A percentile compares a stretch with the other conserved stretches of the same genome.
These are phyloP conservation scores for Myxozyma melibiosi DNA, from an alignment of 805 yeast species.

Conservation along the genomic window DNA sequence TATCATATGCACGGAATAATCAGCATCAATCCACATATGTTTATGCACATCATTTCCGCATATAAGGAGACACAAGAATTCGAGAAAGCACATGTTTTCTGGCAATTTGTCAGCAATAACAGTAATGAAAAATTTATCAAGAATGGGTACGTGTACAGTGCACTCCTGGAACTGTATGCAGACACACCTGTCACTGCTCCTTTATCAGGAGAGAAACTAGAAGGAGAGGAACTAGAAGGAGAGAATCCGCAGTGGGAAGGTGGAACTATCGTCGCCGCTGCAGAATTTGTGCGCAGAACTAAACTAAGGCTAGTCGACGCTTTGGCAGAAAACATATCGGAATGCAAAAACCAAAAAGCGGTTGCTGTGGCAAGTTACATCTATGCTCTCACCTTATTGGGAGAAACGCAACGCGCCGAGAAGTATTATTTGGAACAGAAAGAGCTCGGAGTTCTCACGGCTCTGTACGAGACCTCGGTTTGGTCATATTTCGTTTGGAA, in stretches of 20 bases:
- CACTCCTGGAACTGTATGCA: slow-evolving; percentile 22
- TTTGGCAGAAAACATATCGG: no score
- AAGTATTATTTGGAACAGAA: not conserved
- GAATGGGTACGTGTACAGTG: slow-evolving; percentile 8
- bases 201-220: not conserved
- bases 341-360: no score
- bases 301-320: no score
- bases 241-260: not conserved
- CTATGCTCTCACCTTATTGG: slow-evolving; percentile 8
- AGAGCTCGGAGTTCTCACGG: not conserved
- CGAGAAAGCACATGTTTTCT: slow-evolving; percentile 7
- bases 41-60: slow-evolving; percentile 8
- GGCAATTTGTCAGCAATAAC: slow-evolving; percentile 10
- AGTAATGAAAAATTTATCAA: not conserved
- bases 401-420: slow-evolving; percentile 16
- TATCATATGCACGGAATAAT: not conserved
- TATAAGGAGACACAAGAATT: slow-evolving; percentile 12
- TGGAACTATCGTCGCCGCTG: not conserved
- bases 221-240: not conserved
- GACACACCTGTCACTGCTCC: slow-evolving; percentile 5
- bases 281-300: not conserved
- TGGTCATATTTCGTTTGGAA: slow-evolving; percentile 6
- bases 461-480: not conserved
- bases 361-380: not conserved
- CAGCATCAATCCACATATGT: not conserved